Base-by-base conservation (phyloP, 495 filamentous ascomycete species). In the Aspergillus homomorphus region DNA sequence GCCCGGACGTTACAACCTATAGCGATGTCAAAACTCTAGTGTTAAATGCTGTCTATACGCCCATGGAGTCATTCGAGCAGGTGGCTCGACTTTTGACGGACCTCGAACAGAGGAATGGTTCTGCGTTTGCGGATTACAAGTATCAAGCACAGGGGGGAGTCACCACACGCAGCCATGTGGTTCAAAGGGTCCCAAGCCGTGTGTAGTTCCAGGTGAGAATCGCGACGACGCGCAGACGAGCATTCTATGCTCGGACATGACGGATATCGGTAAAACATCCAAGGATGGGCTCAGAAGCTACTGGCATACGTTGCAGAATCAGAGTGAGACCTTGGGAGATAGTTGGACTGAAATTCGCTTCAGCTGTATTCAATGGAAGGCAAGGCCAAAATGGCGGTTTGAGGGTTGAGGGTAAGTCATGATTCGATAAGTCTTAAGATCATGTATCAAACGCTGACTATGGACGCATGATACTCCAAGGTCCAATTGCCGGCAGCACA, bases 1-100 rank as follows among this genome's bases (percentile, higher is more conserved):
- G 43, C 1, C 45, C 54, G 3, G 44, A 56, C 14, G 50, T 56
- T 4, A 48, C 50, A 23, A 56, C 45, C 26, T 50, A 50, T 19
- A 42, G n/a, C 19, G 45, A 56, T 42, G 26, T 50, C 6, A 38
- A 49, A 10, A 16, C 22, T 0, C 19, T 23, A 18, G 20, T 56
- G 0, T 6, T 15, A 26, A 3, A 22, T 1, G 22, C 28, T 16
- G 16, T 56, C 3, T 56, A 56, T 18, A 22, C 12, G 2, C 54
- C 45, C 4, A 41, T 56, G 26, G 18, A 38, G 0, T 18, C 10
- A 7, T 48, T 56, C 24, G 45, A 50, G 6, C 12, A 3, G 7
- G 8, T 56, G 18, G 24, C 28, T 18, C 45, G 22, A 20, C 3
- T 50, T 0, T 15, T 56, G 18, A 22, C 45, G n/a, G 45, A 48